These are phyloP conservation scores for Schizothecium vesticola DNA, from an alignment of 495 filamentous ascomycete genomes.

Conservation along the genomic window DNA sequence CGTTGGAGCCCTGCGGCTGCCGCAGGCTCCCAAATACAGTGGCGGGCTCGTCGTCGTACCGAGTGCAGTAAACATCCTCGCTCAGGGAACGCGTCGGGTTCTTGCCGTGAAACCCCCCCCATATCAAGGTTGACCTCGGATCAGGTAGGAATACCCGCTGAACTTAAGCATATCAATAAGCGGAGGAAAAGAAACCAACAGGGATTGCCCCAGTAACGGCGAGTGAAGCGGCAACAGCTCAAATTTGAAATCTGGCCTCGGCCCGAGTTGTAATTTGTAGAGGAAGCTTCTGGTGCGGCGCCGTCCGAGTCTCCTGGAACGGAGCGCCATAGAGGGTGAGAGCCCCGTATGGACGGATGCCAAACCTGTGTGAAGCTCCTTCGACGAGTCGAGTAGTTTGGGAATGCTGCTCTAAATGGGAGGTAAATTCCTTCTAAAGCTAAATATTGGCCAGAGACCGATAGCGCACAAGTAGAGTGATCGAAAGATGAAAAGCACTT, in stretches of 20 bases:
- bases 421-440: slow-evolving; percentile 65
- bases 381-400: slow-evolving; percentile 66
- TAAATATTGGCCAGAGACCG: slow-evolving; percentile 67
- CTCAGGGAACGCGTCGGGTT: slow-evolving; percentile 9
- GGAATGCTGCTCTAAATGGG: slow-evolving; percentile 67
- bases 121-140: slow-evolving; percentile 53
- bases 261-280: slow-evolving; percentile 64
- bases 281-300: slow-evolving; percentile 54
- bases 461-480: slow-evolving; percentile 72
- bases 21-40: slow-evolving; percentile 41
- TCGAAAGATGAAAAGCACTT: slow-evolving; percentile 70
- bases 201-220: slow-evolving; percentile 65
- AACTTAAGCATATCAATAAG: slow-evolving; percentile 77
- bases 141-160: slow-evolving; percentile 65
- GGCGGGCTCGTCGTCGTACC: slow-evolving; percentile 38
- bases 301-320: slow-evolving; percentile 58
- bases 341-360: slow-evolving; percentile 25
- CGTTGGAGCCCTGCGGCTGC: slow-evolving; percentile 37
- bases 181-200: slow-evolving; percentile 70
- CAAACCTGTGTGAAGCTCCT: slow-evolving; percentile 52
- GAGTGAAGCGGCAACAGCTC: slow-evolving; percentile 67
- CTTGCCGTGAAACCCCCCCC: slow-evolving; percentile 18
- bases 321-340: slow-evolving; percentile 58
- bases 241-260: slow-evolving; percentile 64
- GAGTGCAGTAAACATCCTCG: slow-evolving; percentile 40